Evolutionary conservation across 352 stramenopile species (phyloP), one percentile per base, ranked within the genome.

Genomic region (Hyaloperonospora arabidopsidis): DNA sequence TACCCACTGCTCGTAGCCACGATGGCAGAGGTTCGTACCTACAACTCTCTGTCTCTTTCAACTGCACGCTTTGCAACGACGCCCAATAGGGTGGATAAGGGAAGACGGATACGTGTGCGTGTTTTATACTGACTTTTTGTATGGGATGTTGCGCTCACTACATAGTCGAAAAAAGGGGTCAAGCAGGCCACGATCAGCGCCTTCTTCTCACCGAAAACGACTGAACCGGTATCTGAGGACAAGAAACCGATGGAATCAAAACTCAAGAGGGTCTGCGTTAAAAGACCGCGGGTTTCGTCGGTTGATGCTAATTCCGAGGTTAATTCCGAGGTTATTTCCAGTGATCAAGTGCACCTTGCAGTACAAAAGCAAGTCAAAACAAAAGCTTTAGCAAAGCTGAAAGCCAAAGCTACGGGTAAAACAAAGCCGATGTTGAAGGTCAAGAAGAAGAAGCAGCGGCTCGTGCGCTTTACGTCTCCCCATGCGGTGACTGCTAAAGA

Each of bases 191-290:
- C 77, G 11, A 87, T 93, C 61, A 72, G 74, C 38, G 60, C 77
- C 51, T 93, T 91, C 58, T 93, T 93, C 61, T 87, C 83, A 39
- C 83, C 83, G 11, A 53, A 52, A 48, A 75, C 74, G 19, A 14
- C 50, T 8, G 54, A 45, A 22, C 59, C 58, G 11, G 62, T 63
- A 63, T 50, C 36, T 25, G 54, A 57, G 8, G 36, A 64, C 2
- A 29, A 3, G 3, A 50, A 51, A 5, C 40, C 39, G 5, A 22
- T 38, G 23, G 58, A 63, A 18, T 45, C 50, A 28, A 48, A 63
- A 8, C 13, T 44, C 5, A 63, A 68, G 49, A 63, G 45, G 38
- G 45, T 45, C 25, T 39, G 38, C 23, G 17, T 59, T 12, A 68
- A 75, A 39, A 32, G 54, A 41, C 47, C 50, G 6, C 22, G 49